Evolutionary conservation across 768 basidiomycete genomes (phyloP).

Genomic region (Tephrocybe rancida): DNA sequence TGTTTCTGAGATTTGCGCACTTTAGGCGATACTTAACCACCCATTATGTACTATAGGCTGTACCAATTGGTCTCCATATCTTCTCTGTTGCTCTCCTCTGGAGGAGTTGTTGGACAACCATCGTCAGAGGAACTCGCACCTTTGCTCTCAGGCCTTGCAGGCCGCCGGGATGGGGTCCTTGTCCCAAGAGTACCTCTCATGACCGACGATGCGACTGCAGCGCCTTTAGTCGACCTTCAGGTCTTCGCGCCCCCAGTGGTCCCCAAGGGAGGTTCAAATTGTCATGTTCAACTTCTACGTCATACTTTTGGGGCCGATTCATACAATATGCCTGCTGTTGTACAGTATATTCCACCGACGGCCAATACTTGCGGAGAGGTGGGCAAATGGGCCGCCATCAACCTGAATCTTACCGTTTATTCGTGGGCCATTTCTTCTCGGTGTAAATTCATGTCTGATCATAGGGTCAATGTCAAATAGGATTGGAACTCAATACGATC

Average conservation of each 20-base stretch:
- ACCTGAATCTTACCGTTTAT: conserved; percentile 59
- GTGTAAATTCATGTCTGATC: neutral
- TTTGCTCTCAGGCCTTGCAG: conserved; percentile 21
- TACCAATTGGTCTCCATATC: neutral
- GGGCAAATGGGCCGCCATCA: conserved; percentile 61
- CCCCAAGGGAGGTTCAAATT: conserved; percentile 24
- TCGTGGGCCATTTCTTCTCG: conserved; percentile 27
- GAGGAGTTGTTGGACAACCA: conserved; percentile 15
- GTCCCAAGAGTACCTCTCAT: conserved; percentile 28
- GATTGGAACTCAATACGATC: conserved; percentile 61
- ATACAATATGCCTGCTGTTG: conserved; percentile 27
- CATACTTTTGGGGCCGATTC: conserved; percentile 34
- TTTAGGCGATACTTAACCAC: too few relatives aligned
- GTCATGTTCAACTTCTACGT: conserved; percentile 24
- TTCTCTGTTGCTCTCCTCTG: neutral
- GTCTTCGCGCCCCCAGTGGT: conserved; percentile 31
- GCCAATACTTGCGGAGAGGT: conserved; percentile 47
- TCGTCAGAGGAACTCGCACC: conserved; percentile 22
- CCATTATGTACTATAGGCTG: too few relatives aligned
- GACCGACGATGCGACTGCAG: conserved; percentile 27
- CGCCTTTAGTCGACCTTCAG: conserved; percentile 31
- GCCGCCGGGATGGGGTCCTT: conserved; percentile 5
- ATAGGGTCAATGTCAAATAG: conserved; percentile 6
- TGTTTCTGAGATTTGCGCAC: too few relatives aligned
- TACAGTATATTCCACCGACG: conserved; percentile 47